Base-by-base conservation (phyloP, 305 asterid genomes). In the Plantago coronopus region DNA sequence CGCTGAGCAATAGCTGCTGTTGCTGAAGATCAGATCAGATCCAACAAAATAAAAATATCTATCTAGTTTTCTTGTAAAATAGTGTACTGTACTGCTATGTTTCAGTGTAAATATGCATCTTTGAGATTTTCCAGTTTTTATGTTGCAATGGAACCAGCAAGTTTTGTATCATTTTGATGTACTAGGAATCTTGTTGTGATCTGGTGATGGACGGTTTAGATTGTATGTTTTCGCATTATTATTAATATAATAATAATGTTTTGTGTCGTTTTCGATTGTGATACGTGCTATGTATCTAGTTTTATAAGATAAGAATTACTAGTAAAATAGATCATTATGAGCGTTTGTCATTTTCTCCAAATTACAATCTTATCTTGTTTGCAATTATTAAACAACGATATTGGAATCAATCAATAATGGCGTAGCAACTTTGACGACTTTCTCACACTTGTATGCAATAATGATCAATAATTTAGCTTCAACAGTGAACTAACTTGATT, bases 1-100 rank as follows among this genome's bases (percentile, higher is more conserved):
- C 87, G 82, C 43, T 78, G 81, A 85, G 65, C 66, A 15, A 12
- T n/a, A 22, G 4, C 25, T 13, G 17, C 40, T 34, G 40, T 1
- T 9, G 40, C 8, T 34, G 40, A 6, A 4, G 40, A 3, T 3
- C 40, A 34, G 40, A 34, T 49, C 19, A 10, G 40, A 17, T 23
- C 19, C 19, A 23, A 13, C 8, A 23, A 18, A 37, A 27, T 50
- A 20, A 19, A 3, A 5, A 19, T 22, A 51, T 22, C 17, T 51
- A 51, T 2, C 23, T 51, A 51, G 18, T 51, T 8, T 51, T 51
- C 13, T 23, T 25, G 17, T 34, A 34, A 34, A 34, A 34, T 34
- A 34, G 40, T 7, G 12, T 9, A 7, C 11, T 9, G 40, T 34
- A 34, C 40, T 34, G 9, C 13, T 7, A 8, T 34, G 12, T 34